Base-by-base conservation (phyloP, 129 eudicot genomes). In the Lonicera japonica region DNA sequence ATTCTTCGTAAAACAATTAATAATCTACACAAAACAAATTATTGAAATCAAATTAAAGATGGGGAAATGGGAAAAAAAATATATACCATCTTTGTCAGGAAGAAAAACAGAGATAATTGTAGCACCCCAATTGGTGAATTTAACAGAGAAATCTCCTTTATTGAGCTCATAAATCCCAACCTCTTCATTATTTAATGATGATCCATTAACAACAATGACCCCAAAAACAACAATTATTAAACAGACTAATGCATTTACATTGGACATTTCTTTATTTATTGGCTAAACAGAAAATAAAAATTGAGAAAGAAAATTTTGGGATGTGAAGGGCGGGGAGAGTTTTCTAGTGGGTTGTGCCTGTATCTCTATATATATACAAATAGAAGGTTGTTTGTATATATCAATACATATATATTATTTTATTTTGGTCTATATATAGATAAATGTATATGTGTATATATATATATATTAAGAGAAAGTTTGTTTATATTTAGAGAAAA, bases 51-150 rank as follows among this genome's bases (percentile, higher is more conserved):
- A 29, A 29, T n/a, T n/a, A n/a, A 9, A 16, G 21, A 43, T 11
- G 20, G 19, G 41, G 43, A 36, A 53, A 25, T 56, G 43, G 60
- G 58, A 68, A 16, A 2, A 29, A 1, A 29, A 1, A 29, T 29
- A 29, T 38, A 19, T 46, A 88, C 96, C 96, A 67, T 81, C 55
- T 60, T 79, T 84, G 61, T 88, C 96, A 13, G 96, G 96, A 65
- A 88, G 84, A 72, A 80, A 17, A 61, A 88, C 58, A 43, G 96
- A 84, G 61, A 84, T 65, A 52, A 88, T 72, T 40, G 89, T 72
- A 9, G 96, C 96, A 24, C 96, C 96, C 77, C 79, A 88, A 24
- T 76, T 77, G 14, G 89, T 81, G 47, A 82, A 76, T 61, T 82
- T 84, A 11, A 72, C 64, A 45, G 79, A 79, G 64, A 88, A 81